Evolutionary conservation across 1,139 yeast genomes (phyloP).

Genomic region (Kodamaea alishanica): DNA sequence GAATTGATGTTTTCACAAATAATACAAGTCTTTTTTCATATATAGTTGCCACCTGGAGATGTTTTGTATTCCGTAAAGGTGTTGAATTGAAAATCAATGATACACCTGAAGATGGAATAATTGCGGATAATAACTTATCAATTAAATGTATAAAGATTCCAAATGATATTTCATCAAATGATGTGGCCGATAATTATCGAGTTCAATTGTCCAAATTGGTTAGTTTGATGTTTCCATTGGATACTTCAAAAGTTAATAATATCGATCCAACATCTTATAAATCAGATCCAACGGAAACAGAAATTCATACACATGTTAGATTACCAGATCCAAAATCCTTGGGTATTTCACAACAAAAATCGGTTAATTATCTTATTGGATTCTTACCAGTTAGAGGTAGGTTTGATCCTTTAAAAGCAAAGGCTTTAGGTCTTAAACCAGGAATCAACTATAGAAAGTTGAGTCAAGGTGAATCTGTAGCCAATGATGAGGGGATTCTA

Average conservation of each 20-base stretch:
- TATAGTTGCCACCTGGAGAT: constrained; percentile 76
- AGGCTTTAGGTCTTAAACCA: constrained; percentile 62
- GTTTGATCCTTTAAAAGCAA: constrained; percentile 66
- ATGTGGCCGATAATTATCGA: neutral
- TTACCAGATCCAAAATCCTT: constrained; percentile 26
- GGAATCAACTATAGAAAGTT: constrained; percentile 59
- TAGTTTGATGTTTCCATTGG: constrained; percentile 50
- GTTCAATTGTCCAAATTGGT: constrained; percentile 30
- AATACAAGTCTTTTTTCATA: constrained; percentile 44
- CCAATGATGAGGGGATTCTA: constrained; percentile 54
- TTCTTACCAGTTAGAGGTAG: constrained; percentile 73
- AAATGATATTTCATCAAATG: neutral
- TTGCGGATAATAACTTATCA: constrained; percentile 50
- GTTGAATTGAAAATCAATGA: constrained; percentile 49
- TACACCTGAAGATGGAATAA: constrained; percentile 30
- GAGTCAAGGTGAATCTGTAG: constrained; percentile 57
- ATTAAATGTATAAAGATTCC: constrained; percentile 50
- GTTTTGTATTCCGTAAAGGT: constrained; percentile 82
- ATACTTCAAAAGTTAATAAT: constrained; percentile 34
- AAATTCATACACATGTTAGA: constrained; percentile 41
- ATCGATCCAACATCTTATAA: constrained; percentile 39
- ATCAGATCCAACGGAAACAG: constrained; percentile 38
- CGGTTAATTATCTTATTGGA: constrained; percentile 58
- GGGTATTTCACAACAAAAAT: constrained; percentile 22
- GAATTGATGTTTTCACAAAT: constrained; percentile 37